phyloP scores from a whole-genome alignment of 73 alveolate species.

The Tetrahymena malaccensis region DNA sequence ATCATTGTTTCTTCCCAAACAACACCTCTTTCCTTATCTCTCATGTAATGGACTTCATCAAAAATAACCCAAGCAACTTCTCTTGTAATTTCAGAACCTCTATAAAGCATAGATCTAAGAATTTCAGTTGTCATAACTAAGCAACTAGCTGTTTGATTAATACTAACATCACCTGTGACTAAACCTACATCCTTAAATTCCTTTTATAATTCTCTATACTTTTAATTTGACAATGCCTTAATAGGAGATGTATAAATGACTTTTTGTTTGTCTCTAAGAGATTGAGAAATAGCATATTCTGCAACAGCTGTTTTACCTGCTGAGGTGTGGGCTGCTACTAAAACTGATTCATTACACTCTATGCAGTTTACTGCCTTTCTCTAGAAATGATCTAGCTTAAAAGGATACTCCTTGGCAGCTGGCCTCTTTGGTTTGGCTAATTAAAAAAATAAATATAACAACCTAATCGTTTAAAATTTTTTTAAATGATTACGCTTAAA shows the following conservation, averaged over 20 bases:
- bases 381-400: slow-evolving; percentile 92
- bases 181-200: slow-evolving; percentile 99
- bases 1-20: slow-evolving; percentile 99
- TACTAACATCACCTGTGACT: slow-evolving; percentile 99
- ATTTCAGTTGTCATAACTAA: slow-evolving; percentile 99
- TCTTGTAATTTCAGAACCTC: slow-evolving; percentile 97
- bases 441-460: background rate
- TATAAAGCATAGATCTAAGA: slow-evolving; percentile 97
- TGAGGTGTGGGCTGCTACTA: slow-evolving; percentile 99
- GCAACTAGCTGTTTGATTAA: slow-evolving; percentile 93
- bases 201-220: slow-evolving; percentile 96
- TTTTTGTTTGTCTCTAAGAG: slow-evolving; percentile 91
- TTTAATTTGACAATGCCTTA: slow-evolving; percentile 98
- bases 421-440: slow-evolving; percentile 7
- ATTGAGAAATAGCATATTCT: slow-evolving; percentile 98
- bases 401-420: slow-evolving; percentile 78
- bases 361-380: slow-evolving; percentile 88
- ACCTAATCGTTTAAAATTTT: background rate
- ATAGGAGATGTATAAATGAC: slow-evolving; percentile 99
- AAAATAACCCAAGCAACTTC: slow-evolving; percentile 99
- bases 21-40: slow-evolving; percentile 99
- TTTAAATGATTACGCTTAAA: background rate
- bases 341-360: slow-evolving; percentile 92
- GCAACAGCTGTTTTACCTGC: slow-evolving; percentile 99
- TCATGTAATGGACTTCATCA: slow-evolving; percentile 99